Percentiles rank a stretch among this genome's conserved stretches.
Conservation (phyloP, 148 eudicot genomes). For the Spergularia bocconei region DNA sequence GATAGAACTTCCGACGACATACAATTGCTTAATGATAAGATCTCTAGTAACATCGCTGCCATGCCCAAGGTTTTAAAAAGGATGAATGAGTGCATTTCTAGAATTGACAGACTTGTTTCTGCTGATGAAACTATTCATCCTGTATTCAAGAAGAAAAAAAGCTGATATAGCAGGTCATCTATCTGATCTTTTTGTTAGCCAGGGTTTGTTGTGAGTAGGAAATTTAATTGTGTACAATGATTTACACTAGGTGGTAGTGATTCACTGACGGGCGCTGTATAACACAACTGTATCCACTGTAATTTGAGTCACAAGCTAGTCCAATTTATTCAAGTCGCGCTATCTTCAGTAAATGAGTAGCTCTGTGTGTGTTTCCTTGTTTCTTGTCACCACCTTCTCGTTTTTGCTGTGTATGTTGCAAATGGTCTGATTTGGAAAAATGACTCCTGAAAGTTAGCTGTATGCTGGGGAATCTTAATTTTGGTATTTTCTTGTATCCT, state of each 20-base stretch:
- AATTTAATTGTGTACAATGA: constrained; percentile 25
- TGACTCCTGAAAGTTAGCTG: not conserved
- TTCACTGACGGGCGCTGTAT: constrained; percentile 25
- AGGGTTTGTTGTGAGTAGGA: constrained; percentile 22
- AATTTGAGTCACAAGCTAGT: constrained; percentile 26
- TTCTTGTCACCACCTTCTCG: not conserved
- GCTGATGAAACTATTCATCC: constrained; percentile 49
- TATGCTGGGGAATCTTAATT: not conserved
- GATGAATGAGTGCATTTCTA: constrained; percentile 61
- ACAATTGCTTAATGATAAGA: constrained; percentile 57
- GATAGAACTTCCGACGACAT: constrained; percentile 37
- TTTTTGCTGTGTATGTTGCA: not conserved
- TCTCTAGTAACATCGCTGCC: constrained; percentile 54
- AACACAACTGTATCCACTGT: constrained; percentile 25
- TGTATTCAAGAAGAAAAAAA: constrained; percentile 60
- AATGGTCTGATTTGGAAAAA: not conserved
- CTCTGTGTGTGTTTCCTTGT: not conserved
- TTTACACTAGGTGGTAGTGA: constrained; percentile 23
- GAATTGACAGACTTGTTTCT: constrained; percentile 53
- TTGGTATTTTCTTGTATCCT: constrained; percentile 4
- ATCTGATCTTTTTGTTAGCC: constrained; percentile 19
- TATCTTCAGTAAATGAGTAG: constrained; percentile 21
- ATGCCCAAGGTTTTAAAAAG: constrained; percentile 60
- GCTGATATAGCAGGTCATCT: constrained; percentile 20
- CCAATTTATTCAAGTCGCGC: constrained; percentile 8